Percentiles rank a stretch among this genome's conserved stretches.
Conservation (phyloP, 2,329 filamentous ascomycete genomes). For the Didymella segeticola region DNA sequence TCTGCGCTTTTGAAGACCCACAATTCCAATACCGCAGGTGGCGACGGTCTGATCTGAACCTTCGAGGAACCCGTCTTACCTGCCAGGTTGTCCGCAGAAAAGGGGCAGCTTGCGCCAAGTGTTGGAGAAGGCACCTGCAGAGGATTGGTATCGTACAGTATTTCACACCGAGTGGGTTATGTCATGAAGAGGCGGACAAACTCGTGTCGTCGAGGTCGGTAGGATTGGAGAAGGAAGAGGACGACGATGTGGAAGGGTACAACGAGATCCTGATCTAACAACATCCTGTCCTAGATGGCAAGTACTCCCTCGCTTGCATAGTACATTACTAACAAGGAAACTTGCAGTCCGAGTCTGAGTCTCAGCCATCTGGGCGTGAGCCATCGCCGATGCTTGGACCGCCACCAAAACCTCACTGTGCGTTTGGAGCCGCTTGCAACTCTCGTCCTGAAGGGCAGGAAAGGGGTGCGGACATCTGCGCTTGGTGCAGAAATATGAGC, state of each 20-base stretch:
- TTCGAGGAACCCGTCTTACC: conserved; percentile 29
- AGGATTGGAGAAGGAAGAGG: conserved; percentile 25
- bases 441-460: conserved; percentile 29
- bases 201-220: conserved; percentile 24
- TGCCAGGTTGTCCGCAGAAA: conserved; percentile 30
- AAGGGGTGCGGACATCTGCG: conserved; percentile 28
- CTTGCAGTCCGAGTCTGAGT: background rate
- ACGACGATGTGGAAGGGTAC: conserved; percentile 37
- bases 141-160: conserved; percentile 34
- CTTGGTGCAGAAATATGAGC: conserved; percentile 36
- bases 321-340: background rate
- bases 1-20: conserved; percentile 38
- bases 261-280: conserved; percentile 23
- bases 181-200: conserved; percentile 38
- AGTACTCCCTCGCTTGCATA: background rate
- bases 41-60: conserved; percentile 34
- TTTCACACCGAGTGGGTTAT: conserved; percentile 37
- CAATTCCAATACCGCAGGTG: conserved; percentile 35
- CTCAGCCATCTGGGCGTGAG: conserved; percentile 20
- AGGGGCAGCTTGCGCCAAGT: conserved; percentile 31
- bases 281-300: conserved; percentile 3
- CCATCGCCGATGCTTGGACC: conserved; percentile 32
- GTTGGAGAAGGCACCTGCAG: conserved; percentile 32
- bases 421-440: conserved; percentile 29
- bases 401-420: conserved; percentile 28